Evolutionary conservation across 2,329 filamentous ascomycete species (phyloP), one percentile per base, ranked within the genome.

Genomic region (Aureobasidium leucospermi): DNA sequence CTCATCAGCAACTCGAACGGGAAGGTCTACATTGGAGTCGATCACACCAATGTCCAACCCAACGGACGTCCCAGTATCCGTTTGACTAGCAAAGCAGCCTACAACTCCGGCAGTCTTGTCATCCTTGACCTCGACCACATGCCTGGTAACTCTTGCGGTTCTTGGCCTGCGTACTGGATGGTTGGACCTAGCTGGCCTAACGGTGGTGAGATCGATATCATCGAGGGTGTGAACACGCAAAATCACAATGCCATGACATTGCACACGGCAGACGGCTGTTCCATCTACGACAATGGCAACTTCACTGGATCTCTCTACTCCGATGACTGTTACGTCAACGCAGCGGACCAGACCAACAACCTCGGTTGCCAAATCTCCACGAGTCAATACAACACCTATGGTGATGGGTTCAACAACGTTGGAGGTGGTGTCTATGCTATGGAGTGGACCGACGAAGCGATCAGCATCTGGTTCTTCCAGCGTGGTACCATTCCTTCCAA

Each of bases 91-190:
- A 85, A 82, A 57, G 77, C 81, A 52, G 71, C 76, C 4, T 91
- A 85, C 70, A 82, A 78, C 32, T 78, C 85, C 64, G 87, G 86
- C 1, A 62, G 52, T 56, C 79, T 90, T 9, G 84, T 90, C 65
- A 84, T 91, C 52, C 78, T 87, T 23, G 88, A 91, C 69, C 81
- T 90, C 55, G 77, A 78, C 16, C 87, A 91, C 65, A 90, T 91
- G 86, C 87, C 88, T 3, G 79, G 78, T 19, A 84, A 84, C 1
- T 76, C 82, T 53, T 91, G 88, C 64, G 88, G 88, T 23, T 79
- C 83, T 23, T 90, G 88, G 87, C 87, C 88, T 58, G 85, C 87
- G 13, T 71, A 89, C 70, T 82, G 80, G 80, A 78, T 76, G 48
- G 70, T 89, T 36, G 88, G 87, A 23, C 85, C 86, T 9, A 78